Conservation (phyloP, 2,329 filamentous ascomycete species). For the Colletotrichum lupini region DNA sequence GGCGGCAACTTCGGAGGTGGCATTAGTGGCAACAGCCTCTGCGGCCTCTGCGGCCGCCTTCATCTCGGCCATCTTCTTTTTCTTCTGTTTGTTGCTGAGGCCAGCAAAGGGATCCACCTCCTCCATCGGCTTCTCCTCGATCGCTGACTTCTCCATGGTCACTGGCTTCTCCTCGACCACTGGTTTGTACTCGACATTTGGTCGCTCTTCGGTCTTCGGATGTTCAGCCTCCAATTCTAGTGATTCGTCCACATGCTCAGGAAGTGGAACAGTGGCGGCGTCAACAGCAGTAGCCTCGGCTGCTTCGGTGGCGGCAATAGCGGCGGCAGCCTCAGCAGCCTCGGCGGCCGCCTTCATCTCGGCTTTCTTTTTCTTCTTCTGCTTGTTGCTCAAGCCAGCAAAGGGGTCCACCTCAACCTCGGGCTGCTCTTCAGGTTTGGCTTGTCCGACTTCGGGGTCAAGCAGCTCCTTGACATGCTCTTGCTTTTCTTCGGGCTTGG, state of each 20-base stretch:
- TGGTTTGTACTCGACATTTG: no score
- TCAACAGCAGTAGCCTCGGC: no score
- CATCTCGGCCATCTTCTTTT: constrained; percentile 24
- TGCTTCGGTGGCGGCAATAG: no score
- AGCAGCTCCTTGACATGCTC: no score
- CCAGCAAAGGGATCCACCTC: constrained; percentile 33
- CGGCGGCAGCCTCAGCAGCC: neutral
- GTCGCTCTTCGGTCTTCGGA: neutral
- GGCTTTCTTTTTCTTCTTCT: neutral
- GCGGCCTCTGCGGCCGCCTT: neutral
- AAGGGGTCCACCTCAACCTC: constrained; percentile 37
- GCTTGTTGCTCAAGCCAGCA: neutral
- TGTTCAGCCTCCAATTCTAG: neutral
- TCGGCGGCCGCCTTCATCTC: neutral
- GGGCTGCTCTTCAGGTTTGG: neutral
- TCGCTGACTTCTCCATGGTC: no score
- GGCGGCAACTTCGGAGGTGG: no score
- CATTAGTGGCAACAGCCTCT: neutral
- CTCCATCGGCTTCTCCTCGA: constrained; percentile 18
- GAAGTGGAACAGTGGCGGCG: neutral
- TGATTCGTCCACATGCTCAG: neutral
- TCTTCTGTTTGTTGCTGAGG: constrained; percentile 15
- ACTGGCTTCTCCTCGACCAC: no score
- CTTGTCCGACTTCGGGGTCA: no score
- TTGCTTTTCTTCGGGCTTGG: neutral